Evolutionary conservation across 345 rosid genomes (phyloP).

Genomic region (Arabis alpina): DNA sequence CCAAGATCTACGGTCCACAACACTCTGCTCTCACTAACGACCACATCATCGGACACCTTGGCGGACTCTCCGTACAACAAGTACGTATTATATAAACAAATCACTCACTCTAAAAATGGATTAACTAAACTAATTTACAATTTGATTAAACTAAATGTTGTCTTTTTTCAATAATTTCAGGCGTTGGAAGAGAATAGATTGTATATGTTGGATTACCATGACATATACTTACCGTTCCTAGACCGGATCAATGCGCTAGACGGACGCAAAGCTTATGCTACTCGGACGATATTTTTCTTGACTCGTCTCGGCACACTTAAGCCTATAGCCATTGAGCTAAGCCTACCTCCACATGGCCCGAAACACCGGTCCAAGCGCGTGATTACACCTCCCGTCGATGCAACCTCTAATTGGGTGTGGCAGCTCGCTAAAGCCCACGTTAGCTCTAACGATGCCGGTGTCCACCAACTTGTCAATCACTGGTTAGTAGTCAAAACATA

Average conservation of each 20-base stretch:
- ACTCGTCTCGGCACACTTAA: conserved; percentile 71
- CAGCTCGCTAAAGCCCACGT: conserved; percentile 97
- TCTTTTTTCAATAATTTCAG: conserved; percentile 44
- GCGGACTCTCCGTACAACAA: conserved; percentile 85
- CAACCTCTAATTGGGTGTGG: conserved; percentile 91
- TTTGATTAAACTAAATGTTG: conserved; percentile 1
- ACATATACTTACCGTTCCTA: conserved; percentile 78
- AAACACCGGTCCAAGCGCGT: conserved; percentile 73
- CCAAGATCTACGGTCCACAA: conserved; percentile 69
- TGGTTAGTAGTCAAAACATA: conserved; percentile 47
- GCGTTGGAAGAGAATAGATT: conserved; percentile 82
- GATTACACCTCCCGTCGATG: conserved; percentile 72
- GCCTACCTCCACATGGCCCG: conserved; percentile 44
- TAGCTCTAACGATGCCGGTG: conserved; percentile 89
- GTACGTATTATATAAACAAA: conserved; percentile 43
- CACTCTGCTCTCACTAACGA: conserved; percentile 79
- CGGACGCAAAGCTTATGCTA: conserved; percentile 88
- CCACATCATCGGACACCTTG: conserved; percentile 67
- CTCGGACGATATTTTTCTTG: conserved; percentile 82
- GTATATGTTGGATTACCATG: conserved; percentile 81
- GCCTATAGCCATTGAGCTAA: conserved; percentile 91
- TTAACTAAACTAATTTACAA: not conserved
- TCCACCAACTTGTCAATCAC: conserved; percentile 90
- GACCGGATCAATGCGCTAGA: conserved; percentile 83
- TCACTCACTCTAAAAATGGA: not conserved